Evolutionary conservation across 2,329 filamentous ascomycete genomes (phyloP), one percentile per base, ranked within the genome.

Genomic region (Aspergillus pseudoterreus): DNA sequence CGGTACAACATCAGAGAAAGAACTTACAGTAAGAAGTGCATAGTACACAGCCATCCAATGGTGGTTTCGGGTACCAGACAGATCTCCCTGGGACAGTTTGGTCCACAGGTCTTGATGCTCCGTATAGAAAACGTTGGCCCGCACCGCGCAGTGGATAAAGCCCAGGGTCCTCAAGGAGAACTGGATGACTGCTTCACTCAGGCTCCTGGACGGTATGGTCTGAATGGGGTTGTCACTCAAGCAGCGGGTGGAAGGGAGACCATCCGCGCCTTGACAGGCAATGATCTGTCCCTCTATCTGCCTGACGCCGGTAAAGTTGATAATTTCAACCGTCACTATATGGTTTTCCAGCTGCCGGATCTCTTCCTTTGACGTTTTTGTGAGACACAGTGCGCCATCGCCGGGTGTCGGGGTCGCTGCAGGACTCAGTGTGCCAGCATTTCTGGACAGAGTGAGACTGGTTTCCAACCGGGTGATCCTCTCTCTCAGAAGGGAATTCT

Each of bases 121-220:
- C 10, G 30, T 8, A 12, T 43, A 39, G 27, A 53, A 50, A 5
- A 43, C 17, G 15, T 33, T 24, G 6, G 47, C 33, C 10, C 51
- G 41, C 14, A 53, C 47, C 15, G 42, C 51, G 27, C 51, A 53
- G 39, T 53, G 51, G 12, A 53, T 35, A 42, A 48, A 53, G 1
- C 47, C 33, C 33, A 50, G 27, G 19, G 49, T 41, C 9, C 6
- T 27, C 21, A 53, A 43, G 3, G 51, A 17, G 19, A 53, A 53
- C 11, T 43, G 43, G 15, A 53, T 19, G 11, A 53, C 39, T 3
- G 27, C 38, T 2, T 53, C 33, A 36, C 51, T 50, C 6, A 42
- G 39, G 17, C 39, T 21, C 11, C 19, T 9, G 15, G 39, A 42
- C 6, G 39, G 39, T 12, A 22, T 17, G 14, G 19, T 42, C 17